Evolutionary conservation across 305 asterid species (phyloP).

Genomic region (Fraxinus velutina): DNA sequence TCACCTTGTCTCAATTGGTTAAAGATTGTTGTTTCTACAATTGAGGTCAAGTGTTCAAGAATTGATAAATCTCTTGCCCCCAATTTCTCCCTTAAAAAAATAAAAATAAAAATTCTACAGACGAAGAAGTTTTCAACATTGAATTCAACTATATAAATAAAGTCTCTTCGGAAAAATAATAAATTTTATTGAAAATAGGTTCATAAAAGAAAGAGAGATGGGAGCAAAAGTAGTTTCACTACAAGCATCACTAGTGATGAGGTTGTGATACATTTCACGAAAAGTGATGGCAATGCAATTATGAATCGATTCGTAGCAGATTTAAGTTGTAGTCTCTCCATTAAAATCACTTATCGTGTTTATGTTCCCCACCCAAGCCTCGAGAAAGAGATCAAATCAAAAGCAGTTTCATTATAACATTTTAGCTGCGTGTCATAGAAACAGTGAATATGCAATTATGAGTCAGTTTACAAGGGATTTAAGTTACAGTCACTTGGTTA

Average conservation of each 20-base stretch:
- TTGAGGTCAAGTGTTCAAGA: background rate
- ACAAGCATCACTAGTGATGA: background rate
- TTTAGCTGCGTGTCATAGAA: background rate
- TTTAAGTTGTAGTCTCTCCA: background rate
- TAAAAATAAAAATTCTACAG: background rate
- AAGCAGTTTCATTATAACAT: background rate
- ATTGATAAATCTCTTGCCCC: background rate
- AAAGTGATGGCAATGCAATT: background rate
- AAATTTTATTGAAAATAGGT: background rate
- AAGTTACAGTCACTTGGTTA: background rate
- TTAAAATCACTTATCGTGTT: background rate
- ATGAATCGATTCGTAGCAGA: background rate
- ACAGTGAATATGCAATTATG: background rate
- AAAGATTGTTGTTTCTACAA: background rate
- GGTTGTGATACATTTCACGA: background rate
- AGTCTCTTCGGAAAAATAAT: background rate
- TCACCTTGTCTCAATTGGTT: background rate
- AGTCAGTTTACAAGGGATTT: background rate
- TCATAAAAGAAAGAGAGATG: background rate
- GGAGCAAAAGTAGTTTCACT: background rate
- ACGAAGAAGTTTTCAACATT: background rate
- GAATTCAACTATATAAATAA: background rate
- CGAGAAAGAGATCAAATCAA: background rate
- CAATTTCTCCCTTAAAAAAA: background rate
- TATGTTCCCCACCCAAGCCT: background rate